These are phyloP conservation scores for Lolium perenne DNA, from an alignment of 176 grass and related monocot species.

Conservation along the genomic window DNA sequence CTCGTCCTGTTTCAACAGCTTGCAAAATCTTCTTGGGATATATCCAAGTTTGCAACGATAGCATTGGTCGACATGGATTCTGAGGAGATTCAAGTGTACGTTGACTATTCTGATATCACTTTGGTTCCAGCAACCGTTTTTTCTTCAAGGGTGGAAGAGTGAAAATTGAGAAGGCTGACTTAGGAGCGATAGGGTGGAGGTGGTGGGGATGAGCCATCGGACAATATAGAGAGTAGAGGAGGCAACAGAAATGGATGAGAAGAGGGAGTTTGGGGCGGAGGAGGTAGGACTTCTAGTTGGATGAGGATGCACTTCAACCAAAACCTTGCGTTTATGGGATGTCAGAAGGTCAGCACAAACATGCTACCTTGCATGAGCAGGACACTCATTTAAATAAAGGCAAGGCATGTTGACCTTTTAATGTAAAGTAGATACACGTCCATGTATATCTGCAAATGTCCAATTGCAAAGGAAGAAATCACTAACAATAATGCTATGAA, in stretches of 20 bases:
- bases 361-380: background rate
- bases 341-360: background rate
- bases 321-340: no score
- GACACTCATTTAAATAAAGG: background rate
- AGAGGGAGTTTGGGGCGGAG: background rate
- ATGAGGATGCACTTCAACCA: no score
- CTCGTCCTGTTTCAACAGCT: constrained; percentile 46
- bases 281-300: background rate
- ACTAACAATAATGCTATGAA: background rate
- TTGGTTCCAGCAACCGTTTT: constrained; percentile 76
- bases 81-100: constrained; percentile 82
- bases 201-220: background rate
- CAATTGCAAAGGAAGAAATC: background rate
- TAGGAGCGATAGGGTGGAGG: background rate
- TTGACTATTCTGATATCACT: constrained; percentile 90
- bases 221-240: background rate
- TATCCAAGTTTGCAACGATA: constrained; percentile 69
- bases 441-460: background rate
- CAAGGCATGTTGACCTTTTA: background rate
- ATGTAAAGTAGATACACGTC: background rate
- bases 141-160: constrained; percentile 65
- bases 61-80: constrained; percentile 76
- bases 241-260: background rate
- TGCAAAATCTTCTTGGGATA: constrained; percentile 59
- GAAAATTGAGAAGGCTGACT: background rate